Conservation (phyloP, 1,284 basidiomycete genomes). For the Cryptococcus sp. region DNA sequence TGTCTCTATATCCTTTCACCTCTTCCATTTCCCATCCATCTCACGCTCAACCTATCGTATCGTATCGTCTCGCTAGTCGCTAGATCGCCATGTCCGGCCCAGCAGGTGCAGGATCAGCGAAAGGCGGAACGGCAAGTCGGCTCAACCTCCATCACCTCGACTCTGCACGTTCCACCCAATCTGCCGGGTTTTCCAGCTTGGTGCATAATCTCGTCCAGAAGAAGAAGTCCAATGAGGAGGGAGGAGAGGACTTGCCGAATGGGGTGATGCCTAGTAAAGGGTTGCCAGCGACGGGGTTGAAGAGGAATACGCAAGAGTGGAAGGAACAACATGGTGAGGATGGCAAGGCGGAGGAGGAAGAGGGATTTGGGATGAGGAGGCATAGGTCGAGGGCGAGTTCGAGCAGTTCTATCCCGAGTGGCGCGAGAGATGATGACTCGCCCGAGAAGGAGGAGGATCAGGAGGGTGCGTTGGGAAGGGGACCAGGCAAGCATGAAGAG, state of each 20-base stretch:
- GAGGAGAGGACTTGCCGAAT: conserved; percentile 2
- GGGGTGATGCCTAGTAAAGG: conserved; percentile 15
- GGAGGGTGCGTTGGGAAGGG: conserved; percentile 28
- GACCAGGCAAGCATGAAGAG: conserved; percentile 29
- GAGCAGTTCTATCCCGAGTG: conserved; percentile 24
- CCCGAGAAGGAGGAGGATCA: conserved; percentile 18
- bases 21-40: too few species aligned
- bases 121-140: not conserved
- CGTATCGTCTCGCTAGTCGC: too few species aligned
- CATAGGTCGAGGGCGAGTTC: conserved; percentile 6
- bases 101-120: not conserved
- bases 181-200: not conserved
- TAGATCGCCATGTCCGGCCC: not conserved
- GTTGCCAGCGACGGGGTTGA: conserved; percentile 26
- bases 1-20: too few species aligned
- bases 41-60: too few species aligned
- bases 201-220: conserved; percentile 1
- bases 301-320: conserved; percentile 26
- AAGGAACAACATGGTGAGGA: conserved; percentile 17
- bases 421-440: conserved; percentile 12
- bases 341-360: conserved; percentile 4
- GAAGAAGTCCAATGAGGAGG: not conserved
- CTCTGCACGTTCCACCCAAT: not conserved
- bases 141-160: not conserved
- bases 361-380: not conserved